Base-by-base conservation (phyloP, 2,329 filamentous ascomycete genomes). In the Trichoderma atrobrunneum region DNA sequence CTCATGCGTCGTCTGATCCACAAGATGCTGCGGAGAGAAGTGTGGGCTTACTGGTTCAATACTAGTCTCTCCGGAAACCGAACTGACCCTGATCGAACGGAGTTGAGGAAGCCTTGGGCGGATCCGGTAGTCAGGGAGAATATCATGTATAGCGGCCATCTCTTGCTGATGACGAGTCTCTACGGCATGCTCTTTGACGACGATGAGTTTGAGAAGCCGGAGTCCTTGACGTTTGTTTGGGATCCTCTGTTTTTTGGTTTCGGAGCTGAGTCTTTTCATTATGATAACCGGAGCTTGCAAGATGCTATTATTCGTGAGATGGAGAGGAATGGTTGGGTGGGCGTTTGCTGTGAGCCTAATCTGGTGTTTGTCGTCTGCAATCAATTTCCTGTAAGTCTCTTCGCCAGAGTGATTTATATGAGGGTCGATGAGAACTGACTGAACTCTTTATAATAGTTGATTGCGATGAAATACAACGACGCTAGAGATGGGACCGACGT, bases 1-100 rank as follows among this genome's bases (percentile, higher is more conserved):
- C 75, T 84, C 0, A 72, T 83, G 18, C 76, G 77, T 3, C 75
- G 76, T 21, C 72, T 82, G 6, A 84, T 84, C 61, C 75, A 78
- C 28, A 84, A 83, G 74, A 84, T 84, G 82, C 74, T 84, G n/a
- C 76, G 77, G 11, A 76, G 78, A 7, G 80, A 82, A 16, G 82
- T 84, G 2, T 85, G 82, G 82, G 78, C 78, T 1, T 84, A 84
- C 72, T 84, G 82, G 83, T 84, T 81, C 73, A 74, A 78, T n/a
- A 81, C 81, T 3, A 79, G 77, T 30, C 79, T 80, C 28, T 77
- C 78, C 1, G 82, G 82, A 0, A 78, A 74, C 4, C 30, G 64
- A 2, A 74, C 80, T 1, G 80, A 84, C 71, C 83, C 82, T 2
- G 78, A 80, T 66, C 68, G 83, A 2, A 81, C 76, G 24, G 81